phyloP scores from a whole-genome alignment of 805 yeast species.

The Wickerhamiella alocasiicola region DNA sequence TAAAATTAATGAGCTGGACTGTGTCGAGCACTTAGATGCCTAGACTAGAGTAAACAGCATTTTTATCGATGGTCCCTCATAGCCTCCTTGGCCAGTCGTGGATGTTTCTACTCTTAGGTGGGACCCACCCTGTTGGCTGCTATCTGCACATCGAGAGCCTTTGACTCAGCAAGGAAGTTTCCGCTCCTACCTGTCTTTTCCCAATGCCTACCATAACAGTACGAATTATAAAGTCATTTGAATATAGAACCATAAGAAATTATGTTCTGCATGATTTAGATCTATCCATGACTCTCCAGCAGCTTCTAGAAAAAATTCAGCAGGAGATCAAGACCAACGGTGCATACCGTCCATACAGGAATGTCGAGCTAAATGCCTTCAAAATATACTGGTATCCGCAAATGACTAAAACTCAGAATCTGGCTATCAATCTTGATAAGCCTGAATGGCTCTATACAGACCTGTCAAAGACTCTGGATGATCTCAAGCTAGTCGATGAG shows the following conservation, averaged over 20 bases:
- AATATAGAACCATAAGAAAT: constrained; percentile 77
- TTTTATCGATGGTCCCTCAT: no score
- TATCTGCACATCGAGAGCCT: no score
- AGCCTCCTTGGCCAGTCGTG: no score
- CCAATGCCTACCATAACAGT: constrained; percentile 61
- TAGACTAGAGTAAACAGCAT: no score
- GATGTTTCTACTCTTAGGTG: constrained; percentile 1
- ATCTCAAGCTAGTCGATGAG: constrained; percentile 57
- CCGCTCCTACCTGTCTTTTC: no score
- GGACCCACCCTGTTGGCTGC: constrained; percentile 3
- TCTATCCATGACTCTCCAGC: constrained; percentile 56
- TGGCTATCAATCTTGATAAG: constrained; percentile 81
- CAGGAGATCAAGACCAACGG: constrained; percentile 44
- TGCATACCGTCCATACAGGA: constrained; percentile 70
- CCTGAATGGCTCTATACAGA: constrained; percentile 56
- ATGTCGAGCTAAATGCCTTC: constrained; percentile 49
- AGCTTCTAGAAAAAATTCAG: constrained; percentile 43
- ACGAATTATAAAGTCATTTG: constrained; percentile 81
- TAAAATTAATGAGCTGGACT: no score
- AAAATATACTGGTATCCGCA: constrained; percentile 92
- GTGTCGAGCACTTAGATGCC: no score
- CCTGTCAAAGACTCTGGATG: constrained; percentile 32
- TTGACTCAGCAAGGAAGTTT: no score
- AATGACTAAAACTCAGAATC: constrained; percentile 82
- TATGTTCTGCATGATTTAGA: constrained; percentile 58